phyloP scores from a whole-genome alignment of 2,329 filamentous ascomycete species.

The Torrubiellomyces zombiae region DNA sequence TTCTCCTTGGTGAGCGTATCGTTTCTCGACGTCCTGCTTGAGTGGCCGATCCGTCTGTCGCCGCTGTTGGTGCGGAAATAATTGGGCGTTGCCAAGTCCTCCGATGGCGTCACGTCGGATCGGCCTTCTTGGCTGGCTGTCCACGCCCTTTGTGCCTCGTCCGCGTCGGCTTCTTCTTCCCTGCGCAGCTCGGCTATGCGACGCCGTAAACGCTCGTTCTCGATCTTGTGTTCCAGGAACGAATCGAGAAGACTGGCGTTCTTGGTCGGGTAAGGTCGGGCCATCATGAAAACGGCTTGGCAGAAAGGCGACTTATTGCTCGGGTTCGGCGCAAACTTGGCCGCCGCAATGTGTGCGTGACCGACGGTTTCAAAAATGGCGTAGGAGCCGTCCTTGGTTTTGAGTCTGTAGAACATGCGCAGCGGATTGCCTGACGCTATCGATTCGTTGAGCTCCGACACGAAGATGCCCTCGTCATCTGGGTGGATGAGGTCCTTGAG shows the following conservation, averaged over 20 bases:
- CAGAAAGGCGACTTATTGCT: constrained; percentile 55
- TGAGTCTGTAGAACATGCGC: constrained; percentile 77
- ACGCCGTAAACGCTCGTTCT: constrained; percentile 74
- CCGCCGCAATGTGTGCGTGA: constrained; percentile 69
- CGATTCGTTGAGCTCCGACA: constrained; percentile 76
- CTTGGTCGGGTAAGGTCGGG: constrained; percentile 75
- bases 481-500: constrained; percentile 72
- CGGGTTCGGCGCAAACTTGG: constrained; percentile 44
- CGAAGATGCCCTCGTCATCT: constrained; percentile 69
- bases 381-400: constrained; percentile 53
- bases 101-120: constrained; percentile 35
- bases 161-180: constrained; percentile 70
- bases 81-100: constrained; percentile 18
- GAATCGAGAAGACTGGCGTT: constrained; percentile 76
- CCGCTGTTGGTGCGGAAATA: constrained; percentile 16
- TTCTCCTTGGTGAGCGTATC: constrained; percentile 63
- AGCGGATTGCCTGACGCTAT: constrained; percentile 67
- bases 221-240: constrained; percentile 91
- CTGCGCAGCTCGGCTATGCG: constrained; percentile 71
- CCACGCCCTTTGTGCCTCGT: constrained; percentile 47
- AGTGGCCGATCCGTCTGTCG: constrained; percentile 41
- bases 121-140: constrained; percentile 38
- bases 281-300: constrained; percentile 86
- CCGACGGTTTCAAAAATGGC: constrained; percentile 82
- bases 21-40: constrained; percentile 47